Evolutionary conservation across 164 flowering plant genomes (phyloP).

Genomic region (Annona cherimola): DNA sequence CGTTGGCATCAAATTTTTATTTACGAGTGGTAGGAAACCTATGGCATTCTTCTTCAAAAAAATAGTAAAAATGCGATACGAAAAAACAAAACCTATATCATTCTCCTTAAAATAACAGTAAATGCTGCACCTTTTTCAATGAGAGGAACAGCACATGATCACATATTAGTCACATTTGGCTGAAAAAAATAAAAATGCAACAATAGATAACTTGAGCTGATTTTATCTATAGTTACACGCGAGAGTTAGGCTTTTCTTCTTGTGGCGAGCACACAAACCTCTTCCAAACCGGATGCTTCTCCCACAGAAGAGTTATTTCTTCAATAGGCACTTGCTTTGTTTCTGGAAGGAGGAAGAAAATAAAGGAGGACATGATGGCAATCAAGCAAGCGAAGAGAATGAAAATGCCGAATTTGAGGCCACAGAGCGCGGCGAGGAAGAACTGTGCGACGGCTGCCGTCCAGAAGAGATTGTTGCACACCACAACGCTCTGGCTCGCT

Average conservation of each 20-base stretch:
- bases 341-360: slow-evolving; percentile 82
- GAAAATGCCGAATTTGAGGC: slow-evolving; percentile 73
- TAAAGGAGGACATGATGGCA: slow-evolving; percentile 55
- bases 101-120: no score
- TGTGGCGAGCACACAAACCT: slow-evolving; percentile 14
- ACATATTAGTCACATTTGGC: no score
- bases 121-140: background rate
- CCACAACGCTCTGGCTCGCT: slow-evolving; percentile 87
- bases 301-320: slow-evolving; percentile 55
- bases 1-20: no score
- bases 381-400: slow-evolving; percentile 68
- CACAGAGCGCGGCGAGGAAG: slow-evolving; percentile 74
- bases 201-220: background rate
- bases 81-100: no score
- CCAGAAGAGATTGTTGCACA: slow-evolving; percentile 76
- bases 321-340: slow-evolving; percentile 93
- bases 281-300: slow-evolving; percentile 77
- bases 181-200: background rate
- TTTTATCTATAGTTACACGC: background rate
- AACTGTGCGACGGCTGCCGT: slow-evolving; percentile 79
- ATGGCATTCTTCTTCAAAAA: no score
- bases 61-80: no score
- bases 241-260: background rate
- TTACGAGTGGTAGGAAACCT: no score
- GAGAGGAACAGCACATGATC: background rate